These are phyloP conservation scores for Sarocladium kiliense DNA, from an alignment of 2,329 filamentous ascomycete species.

Conservation along the genomic window DNA sequence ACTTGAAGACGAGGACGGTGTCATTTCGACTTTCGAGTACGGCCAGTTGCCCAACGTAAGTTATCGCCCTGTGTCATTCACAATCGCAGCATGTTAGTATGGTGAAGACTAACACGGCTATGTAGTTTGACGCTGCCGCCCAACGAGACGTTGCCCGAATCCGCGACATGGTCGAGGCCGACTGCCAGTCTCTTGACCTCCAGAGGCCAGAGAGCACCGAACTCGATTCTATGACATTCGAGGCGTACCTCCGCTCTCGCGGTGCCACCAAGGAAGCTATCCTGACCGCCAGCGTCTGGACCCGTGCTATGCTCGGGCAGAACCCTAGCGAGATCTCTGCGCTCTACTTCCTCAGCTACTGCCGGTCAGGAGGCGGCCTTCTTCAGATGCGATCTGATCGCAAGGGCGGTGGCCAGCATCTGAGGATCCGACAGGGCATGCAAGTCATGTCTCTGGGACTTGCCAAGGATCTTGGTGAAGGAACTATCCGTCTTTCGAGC, in stretches of 20 bases:
- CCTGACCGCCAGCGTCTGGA: conserved; percentile 37
- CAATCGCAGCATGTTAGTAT: too few species aligned
- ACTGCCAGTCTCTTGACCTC: conserved; percentile 21
- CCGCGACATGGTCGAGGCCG: conserved; percentile 21
- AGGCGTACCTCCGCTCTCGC: conserved; percentile 21
- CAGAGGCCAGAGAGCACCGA: conserved; percentile 15
- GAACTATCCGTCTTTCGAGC: conserved; percentile 21
- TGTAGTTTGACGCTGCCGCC: conserved; percentile 9
- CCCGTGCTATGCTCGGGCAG: conserved; percentile 43
- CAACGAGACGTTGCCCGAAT: conserved; percentile 12
- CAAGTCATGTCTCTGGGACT: conserved; percentile 34
- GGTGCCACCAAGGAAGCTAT: conserved; percentile 21
- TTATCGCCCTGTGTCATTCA: neutral
- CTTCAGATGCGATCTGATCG: conserved; percentile 47
- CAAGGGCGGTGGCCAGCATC: conserved; percentile 46
- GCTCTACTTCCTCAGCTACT: conserved; percentile 51
- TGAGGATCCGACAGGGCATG: conserved; percentile 43
- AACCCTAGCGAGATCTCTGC: conserved; percentile 45
- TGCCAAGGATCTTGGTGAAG: conserved; percentile 25
- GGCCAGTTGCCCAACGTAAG: conserved; percentile 19
- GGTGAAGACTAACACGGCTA: too few species aligned
- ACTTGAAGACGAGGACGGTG: conserved; percentile 32
- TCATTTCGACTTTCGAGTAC: conserved; percentile 15
- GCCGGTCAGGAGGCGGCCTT: conserved; percentile 45
- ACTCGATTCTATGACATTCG: conserved; percentile 22